These are phyloP conservation scores for Ilex aquifolium DNA, from an alignment of 257 asterid genomes.

Conservation along the genomic window DNA sequence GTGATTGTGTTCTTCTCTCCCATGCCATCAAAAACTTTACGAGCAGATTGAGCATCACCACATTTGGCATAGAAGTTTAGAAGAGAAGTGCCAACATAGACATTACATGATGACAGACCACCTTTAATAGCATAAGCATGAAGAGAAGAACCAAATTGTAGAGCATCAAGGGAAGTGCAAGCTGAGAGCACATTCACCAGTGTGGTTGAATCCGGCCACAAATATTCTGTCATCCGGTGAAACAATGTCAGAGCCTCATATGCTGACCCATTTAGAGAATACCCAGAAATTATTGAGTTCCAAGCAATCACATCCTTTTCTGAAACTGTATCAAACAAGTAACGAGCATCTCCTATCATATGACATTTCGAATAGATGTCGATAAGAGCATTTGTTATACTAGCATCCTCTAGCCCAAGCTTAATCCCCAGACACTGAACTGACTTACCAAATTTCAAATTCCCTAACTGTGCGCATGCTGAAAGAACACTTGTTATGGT, in stretches of 20 bases:
- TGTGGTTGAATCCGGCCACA: slow-evolving; percentile 41
- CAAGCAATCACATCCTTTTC: slow-evolving; percentile 46
- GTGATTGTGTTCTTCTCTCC: slow-evolving; percentile 36
- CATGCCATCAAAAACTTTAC: slow-evolving; percentile 42
- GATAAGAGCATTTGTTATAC: slow-evolving; percentile 43
- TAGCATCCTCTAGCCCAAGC: slow-evolving; percentile 38
- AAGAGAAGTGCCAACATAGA: slow-evolving; percentile 49
- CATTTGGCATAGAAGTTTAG: slow-evolving; percentile 52
- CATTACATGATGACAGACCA: slow-evolving; percentile 35
- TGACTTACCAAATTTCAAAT: slow-evolving; percentile 35
- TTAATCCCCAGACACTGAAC: slow-evolving; percentile 45
- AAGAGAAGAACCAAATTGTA: slow-evolving; percentile 38
- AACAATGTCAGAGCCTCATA: slow-evolving; percentile 34
- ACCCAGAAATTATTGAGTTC: slow-evolving; percentile 50
- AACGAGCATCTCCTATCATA: slow-evolving; percentile 28
- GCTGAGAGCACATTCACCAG: slow-evolving; percentile 46
- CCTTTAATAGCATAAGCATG: slow-evolving; percentile 37
- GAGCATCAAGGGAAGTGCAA: slow-evolving; percentile 34
- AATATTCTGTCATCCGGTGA: slow-evolving; percentile 30
- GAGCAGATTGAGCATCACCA: slow-evolving; percentile 47
- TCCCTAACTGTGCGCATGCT: slow-evolving; percentile 46
- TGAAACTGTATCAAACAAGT: slow-evolving; percentile 29
- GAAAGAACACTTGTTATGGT: slow-evolving; percentile 46
- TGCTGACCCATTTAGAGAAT: slow-evolving; percentile 29
- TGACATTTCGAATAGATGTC: slow-evolving; percentile 54